Base-by-base conservation (phyloP, 768 basidiomycete species). In the Termitomyces sp. region DNA sequence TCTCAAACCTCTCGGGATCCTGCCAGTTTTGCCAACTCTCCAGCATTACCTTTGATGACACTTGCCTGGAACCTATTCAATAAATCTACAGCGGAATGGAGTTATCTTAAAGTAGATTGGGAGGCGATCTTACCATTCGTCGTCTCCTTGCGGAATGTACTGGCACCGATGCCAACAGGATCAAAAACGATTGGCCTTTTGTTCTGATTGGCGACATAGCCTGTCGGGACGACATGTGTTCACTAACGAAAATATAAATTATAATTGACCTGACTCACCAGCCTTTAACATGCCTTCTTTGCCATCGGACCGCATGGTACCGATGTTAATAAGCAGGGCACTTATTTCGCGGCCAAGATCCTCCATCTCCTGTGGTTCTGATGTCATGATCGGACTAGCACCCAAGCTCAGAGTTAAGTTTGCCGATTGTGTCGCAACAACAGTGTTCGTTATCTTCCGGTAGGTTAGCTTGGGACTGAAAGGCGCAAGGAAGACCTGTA, bases 371-470 rank as follows among this genome's bases (percentile, higher is more conserved):
- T 80, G 76, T 0, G 87, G 79, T 24, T 87, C 84, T 20, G 90
- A 87, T 3, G 94, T 90, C 95, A 98, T 98, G 67, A 98, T 94
- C 0, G 95, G 95, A 58, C 91, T 94, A 14, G 86, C 93, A 18
- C 90, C 89, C 4, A 97, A 65, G 0, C 93, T 92, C 6, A 98
- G 79, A 2, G 94, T 96, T 1, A 89, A 81, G 67, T 96, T 97
- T 22, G 94, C 93, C 5, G 88, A 91, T 73, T 95, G 94, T 20
- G 86, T 94, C 20, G 86, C 83, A 31, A 93, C 92, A 16, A 97
- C 94, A 20, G 78, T 85, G 65, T 96, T 93, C 4, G 94, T 95
- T 59, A 96, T 94, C 92, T 94, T 34, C 22, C n/a, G 22, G 32
- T 5, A 32, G 10, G 37, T 49, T 24, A 48, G 22, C 18, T 50